These are phyloP conservation scores for Amanita pallidorosea DNA, from an alignment of 768 basidiomycete genomes.

Conservation along the genomic window DNA sequence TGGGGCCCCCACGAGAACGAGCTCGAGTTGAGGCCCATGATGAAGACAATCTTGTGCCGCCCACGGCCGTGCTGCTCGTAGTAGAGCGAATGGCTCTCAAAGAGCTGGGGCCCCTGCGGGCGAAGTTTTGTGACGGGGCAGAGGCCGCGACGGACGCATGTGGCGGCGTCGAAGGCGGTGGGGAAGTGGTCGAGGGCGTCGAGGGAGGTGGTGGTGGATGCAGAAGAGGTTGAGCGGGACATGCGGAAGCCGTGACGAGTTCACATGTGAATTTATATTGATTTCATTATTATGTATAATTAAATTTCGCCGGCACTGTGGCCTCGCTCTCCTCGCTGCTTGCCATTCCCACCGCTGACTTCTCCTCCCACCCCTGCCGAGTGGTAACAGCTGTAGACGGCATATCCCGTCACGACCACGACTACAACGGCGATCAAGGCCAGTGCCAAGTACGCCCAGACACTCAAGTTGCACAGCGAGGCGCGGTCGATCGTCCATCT, in stretches of 20 bases:
- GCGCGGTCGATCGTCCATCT: background rate
- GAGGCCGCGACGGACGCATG: slow-evolving; percentile 61
- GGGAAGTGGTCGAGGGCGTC: slow-evolving; percentile 15
- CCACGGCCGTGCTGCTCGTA: slow-evolving; percentile 70
- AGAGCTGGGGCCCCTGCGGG: slow-evolving; percentile 28
- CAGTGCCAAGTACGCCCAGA: slow-evolving; percentile 1
- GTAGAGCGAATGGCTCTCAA: slow-evolving; percentile 68
- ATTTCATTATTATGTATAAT: too few relatives aligned
- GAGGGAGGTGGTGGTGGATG: background rate
- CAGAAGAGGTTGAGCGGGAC: background rate
- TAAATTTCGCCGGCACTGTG: background rate
- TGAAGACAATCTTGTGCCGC: slow-evolving; percentile 52
- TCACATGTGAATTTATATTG: too few relatives aligned
- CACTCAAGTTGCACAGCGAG: background rate
- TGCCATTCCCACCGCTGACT: background rate
- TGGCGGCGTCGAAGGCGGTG: slow-evolving; percentile 47
- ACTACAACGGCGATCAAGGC: background rate
- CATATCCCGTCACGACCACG: background rate
- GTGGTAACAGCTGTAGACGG: background rate
- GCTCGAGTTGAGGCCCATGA: slow-evolving; percentile 69
- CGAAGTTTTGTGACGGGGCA: slow-evolving; percentile 56
- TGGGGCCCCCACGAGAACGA: slow-evolving; percentile 57
- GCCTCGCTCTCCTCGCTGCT: background rate
- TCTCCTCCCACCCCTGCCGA: background rate
- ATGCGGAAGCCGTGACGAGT: background rate